Conservation (phyloP, 225 moss, liverwort and hornwort genomes). For the Physcomitrium patens region DNA sequence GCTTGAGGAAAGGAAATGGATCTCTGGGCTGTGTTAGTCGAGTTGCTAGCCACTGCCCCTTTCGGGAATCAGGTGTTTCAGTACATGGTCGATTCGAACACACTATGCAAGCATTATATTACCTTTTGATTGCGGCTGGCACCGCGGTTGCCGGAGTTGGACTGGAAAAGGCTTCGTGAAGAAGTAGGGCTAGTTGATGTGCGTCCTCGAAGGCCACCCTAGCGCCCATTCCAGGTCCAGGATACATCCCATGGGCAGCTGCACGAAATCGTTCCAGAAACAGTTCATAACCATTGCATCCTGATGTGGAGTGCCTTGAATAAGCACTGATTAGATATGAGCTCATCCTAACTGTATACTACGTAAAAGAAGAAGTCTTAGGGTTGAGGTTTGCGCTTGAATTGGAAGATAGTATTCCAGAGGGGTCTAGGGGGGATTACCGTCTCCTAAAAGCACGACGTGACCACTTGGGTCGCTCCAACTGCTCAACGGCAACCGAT, state of each 20-base stretch:
- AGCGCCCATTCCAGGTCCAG: slow-evolving; percentile 52
- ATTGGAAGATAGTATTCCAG: background rate
- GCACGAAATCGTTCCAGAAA: slow-evolving; percentile 18
- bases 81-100: too few species aligned
- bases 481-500: slow-evolving; percentile 51
- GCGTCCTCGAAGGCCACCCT: slow-evolving; percentile 52
- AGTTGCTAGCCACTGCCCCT: too few species aligned
- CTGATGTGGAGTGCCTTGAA: background rate
- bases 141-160: slow-evolving; percentile 19
- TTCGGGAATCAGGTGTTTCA: too few species aligned
- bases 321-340: background rate
- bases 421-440: slow-evolving; percentile 15
- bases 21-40: background rate
- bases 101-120: background rate
- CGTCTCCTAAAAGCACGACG: slow-evolving; percentile 53
- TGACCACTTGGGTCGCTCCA: slow-evolving; percentile 54
- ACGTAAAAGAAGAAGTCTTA: background rate
- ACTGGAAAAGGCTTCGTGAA: slow-evolving; percentile 38
- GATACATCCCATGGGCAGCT: slow-evolving; percentile 57
- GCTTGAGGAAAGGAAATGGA: background rate
- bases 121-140: slow-evolving; percentile 33
- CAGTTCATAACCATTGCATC: background rate
- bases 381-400: background rate
- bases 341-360: too few species aligned
- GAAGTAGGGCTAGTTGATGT: slow-evolving; percentile 44